These are phyloP conservation scores for Erythrophleum ivorense DNA, from an alignment of 331 rosid genomes.

Conservation along the genomic window DNA sequence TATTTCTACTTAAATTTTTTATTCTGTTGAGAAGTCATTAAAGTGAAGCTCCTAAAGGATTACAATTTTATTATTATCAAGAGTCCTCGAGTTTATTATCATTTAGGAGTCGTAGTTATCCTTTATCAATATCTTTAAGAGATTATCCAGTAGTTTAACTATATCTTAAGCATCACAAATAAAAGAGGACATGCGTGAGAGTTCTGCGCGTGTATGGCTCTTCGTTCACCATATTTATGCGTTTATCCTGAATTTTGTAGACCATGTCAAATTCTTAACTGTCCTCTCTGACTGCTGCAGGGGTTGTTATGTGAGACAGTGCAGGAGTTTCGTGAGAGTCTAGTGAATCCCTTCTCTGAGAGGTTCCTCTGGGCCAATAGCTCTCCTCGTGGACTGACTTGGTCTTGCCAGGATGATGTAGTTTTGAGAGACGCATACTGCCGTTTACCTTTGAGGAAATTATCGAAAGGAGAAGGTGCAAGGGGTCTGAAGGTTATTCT, in stretches of 20 bases:
- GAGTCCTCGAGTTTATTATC: too few relatives aligned
- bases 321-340: constrained; percentile 63
- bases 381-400: constrained; percentile 76
- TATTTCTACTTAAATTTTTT: background rate
- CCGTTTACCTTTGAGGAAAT: constrained; percentile 45
- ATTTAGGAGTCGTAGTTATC: too few relatives aligned
- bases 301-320: constrained; percentile 78
- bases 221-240: too few relatives aligned
- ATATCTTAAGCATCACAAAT: too few relatives aligned
- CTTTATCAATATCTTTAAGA: too few relatives aligned
- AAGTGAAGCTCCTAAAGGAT: too few relatives aligned
- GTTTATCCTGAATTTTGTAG: too few relatives aligned
- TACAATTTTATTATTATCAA: too few relatives aligned
- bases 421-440: constrained; percentile 59
- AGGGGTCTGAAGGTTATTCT: constrained; percentile 87
- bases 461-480: constrained; percentile 59
- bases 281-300: constrained; percentile 42
- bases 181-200: too few relatives aligned
- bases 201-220: too few relatives aligned
- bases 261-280: background rate
- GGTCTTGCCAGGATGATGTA: constrained; percentile 64
- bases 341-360: constrained; percentile 75
- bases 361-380: constrained; percentile 83
- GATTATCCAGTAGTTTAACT: too few relatives aligned
- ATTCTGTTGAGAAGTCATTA: too few relatives aligned